Percentiles rank a stretch among this genome's conserved stretches.
Evolutionary conservation across 2,329 filamentous ascomycete genomes (phyloP).

Genomic region (Lachnellula subtilissima): DNA sequence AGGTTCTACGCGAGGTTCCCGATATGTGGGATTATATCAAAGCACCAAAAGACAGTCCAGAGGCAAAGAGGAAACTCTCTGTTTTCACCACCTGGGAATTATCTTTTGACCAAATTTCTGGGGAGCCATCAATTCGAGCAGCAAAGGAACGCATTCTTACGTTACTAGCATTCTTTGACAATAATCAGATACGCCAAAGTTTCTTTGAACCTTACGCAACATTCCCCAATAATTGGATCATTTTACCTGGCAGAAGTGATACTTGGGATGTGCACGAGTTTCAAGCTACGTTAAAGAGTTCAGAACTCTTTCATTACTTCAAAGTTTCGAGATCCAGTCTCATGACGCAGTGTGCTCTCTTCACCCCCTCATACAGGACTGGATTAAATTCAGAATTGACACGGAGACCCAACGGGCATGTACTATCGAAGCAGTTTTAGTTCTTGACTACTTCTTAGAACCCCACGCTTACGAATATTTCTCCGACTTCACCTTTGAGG

Average conservation of each 20-base stretch:
- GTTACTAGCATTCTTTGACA: too few relatives aligned
- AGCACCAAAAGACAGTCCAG: background rate
- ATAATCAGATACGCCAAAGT: too few relatives aligned
- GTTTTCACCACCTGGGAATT: conserved; percentile 24
- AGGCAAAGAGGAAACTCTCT: background rate
- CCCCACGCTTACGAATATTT: fast-evolving
- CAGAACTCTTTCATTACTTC: conserved; percentile 18
- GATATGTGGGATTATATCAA: conserved; percentile 14
- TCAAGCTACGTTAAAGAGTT: conserved; percentile 7
- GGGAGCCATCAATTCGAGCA: background rate
- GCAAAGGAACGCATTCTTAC: too few relatives aligned
- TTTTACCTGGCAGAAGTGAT: too few relatives aligned
- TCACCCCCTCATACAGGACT: conserved; percentile 20
- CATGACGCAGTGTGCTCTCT: conserved; percentile 14
- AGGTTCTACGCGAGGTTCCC: conserved; percentile 12
- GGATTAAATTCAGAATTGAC: too few relatives aligned
- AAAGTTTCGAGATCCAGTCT: conserved; percentile 5
- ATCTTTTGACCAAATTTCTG: conserved; percentile 19
- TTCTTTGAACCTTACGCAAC: too few relatives aligned
- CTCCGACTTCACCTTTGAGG: too few relatives aligned
- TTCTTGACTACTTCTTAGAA: too few relatives aligned
- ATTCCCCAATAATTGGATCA: too few relatives aligned
- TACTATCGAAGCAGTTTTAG: too few relatives aligned
- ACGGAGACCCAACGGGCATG: too few relatives aligned
- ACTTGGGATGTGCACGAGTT: too few relatives aligned